A percentile compares a stretch with the other conserved stretches of the same genome.
Conservation (phyloP, 2,329 filamentous ascomycete species). For the Aspergillus floridensis region DNA sequence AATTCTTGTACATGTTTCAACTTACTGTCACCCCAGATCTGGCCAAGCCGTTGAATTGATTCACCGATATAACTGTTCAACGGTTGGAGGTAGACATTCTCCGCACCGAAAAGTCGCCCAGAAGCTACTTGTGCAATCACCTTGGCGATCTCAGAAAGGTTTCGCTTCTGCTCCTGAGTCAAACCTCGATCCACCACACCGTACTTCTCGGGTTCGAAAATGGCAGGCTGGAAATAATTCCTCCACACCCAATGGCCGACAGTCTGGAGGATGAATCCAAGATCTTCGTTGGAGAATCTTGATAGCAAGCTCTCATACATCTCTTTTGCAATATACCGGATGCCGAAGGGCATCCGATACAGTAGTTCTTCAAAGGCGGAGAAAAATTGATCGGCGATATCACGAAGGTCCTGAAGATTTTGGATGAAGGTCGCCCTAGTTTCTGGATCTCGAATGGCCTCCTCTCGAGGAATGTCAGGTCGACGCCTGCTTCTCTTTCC, state of each 20-base stretch:
- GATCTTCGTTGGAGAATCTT: conserved; percentile 77
- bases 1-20: conserved; percentile 10
- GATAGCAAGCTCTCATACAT: conserved; percentile 74
- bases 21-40: conserved; percentile 67
- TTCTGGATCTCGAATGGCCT: conserved; percentile 93
- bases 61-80: conserved; percentile 88
- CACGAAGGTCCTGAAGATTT: conserved; percentile 86
- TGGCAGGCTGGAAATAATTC: conserved; percentile 84
- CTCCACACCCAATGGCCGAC: conserved; percentile 93
- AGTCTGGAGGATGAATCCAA: conserved; percentile 73
- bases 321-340: conserved; percentile 83
- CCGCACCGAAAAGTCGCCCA: conserved; percentile 86
- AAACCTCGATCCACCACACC: conserved; percentile 88
- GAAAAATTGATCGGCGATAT: conserved; percentile 92
- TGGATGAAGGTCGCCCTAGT: conserved; percentile 91
- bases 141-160: conserved; percentile 85
- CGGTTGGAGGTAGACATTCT: conserved; percentile 93
- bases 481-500: conserved; percentile 77
- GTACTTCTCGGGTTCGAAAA: conserved; percentile 86
- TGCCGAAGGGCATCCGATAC: conserved; percentile 86
- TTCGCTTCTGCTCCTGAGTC: conserved; percentile 88
- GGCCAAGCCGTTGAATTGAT: conserved; percentile 73
- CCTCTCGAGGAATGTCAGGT: conserved; percentile 81
- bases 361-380: conserved; percentile 75
- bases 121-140: conserved; percentile 84